phyloP scores from a whole-genome alignment of 2,329 filamentous ascomycete species.

The Diaporthe citriasiana region DNA sequence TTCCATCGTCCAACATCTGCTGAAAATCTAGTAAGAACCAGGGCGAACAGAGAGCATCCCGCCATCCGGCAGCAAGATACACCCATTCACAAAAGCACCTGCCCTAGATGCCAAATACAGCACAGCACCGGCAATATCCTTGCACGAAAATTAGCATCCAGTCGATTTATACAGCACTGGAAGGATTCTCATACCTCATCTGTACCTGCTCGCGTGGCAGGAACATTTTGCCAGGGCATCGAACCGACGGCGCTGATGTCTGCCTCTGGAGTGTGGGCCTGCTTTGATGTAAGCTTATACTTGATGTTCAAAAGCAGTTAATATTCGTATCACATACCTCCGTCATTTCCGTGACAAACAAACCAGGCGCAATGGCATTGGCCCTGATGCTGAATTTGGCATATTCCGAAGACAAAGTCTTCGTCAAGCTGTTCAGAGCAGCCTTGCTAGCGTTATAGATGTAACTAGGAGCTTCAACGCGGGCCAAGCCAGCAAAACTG shows the following conservation, averaged over 20 bases:
- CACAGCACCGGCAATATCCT: neutral
- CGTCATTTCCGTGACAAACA: neutral
- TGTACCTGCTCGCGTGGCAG: neutral
- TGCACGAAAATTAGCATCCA: neutral
- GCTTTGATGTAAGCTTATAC: neutral
- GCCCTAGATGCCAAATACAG: constrained; percentile 1
- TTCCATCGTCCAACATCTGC: neutral
- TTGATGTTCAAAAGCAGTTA: neutral
- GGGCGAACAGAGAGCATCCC: neutral
- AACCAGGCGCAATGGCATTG: neutral
- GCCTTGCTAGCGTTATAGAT: constrained; percentile 3
- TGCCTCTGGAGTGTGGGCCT: neutral
- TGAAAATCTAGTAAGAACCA: neutral
- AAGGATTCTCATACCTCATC: neutral
- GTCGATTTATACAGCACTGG: neutral
- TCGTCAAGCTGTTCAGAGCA: neutral
- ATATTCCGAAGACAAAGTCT: neutral
- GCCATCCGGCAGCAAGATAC: neutral
- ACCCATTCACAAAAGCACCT: neutral
- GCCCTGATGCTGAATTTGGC: neutral
- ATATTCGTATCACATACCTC: neutral
- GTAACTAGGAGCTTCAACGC: neutral
- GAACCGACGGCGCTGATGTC: neutral
- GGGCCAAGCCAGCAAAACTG: neutral
- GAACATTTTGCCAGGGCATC: neutral